A percentile compares a stretch with the other conserved stretches of the same genome.
phyloP scores from a whole-genome alignment of 2,329 filamentous ascomycete species.

The Tolypocladium tropicale region DNA sequence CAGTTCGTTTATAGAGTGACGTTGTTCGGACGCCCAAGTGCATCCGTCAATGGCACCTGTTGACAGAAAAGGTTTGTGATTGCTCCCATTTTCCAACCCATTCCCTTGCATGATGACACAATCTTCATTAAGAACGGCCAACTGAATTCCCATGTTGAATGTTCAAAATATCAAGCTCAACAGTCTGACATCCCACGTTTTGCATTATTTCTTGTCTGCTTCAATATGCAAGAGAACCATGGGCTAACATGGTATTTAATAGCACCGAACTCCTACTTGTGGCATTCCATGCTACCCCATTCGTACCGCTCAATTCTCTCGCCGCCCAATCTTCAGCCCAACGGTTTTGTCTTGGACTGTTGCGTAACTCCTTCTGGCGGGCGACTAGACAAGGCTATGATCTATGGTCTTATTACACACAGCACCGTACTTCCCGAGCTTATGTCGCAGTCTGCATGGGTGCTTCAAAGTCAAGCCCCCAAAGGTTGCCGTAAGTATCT shows the following conservation, averaged over 20 bases:
- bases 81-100: background rate
- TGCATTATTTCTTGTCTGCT: background rate
- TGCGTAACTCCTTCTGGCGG: no score
- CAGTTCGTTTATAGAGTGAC: background rate
- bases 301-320: no score
- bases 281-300: slow-evolving; percentile 1
- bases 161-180: slow-evolving; percentile 52
- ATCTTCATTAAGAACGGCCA: slow-evolving; percentile 55
- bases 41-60: background rate
- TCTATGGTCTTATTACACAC: no score
- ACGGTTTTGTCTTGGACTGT: no score
- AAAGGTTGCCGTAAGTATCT: no score
- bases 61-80: background rate
- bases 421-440: no score
- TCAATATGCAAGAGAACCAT: background rate
- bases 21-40: no score
- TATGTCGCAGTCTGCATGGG: no score
- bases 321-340: no score
- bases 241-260: slow-evolving; percentile 14
- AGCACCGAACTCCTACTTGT: background rate
- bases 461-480: no score
- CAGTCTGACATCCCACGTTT: slow-evolving; percentile 39
- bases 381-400: no score
- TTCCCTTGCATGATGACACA: slow-evolving; percentile 40
- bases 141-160: slow-evolving; percentile 51